A percentile compares a stretch with the other conserved stretches of the same genome.
These are phyloP conservation scores for Phytopythium helicoides DNA, from an alignment of 352 stramenopile species.

Conservation along the genomic window DNA sequence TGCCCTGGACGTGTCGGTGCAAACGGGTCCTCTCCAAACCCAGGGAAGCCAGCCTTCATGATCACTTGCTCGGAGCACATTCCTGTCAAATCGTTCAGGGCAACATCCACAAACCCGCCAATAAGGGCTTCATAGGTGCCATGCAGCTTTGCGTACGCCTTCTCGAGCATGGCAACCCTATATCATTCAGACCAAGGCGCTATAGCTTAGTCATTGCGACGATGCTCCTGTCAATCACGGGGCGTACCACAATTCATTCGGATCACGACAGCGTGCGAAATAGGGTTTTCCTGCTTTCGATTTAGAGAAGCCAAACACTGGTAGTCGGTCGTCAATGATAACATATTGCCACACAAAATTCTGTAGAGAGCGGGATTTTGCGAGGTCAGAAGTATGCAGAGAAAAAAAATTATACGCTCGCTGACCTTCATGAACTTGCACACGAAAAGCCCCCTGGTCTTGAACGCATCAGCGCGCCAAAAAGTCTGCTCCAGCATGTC, in stretches of 20 bases:
- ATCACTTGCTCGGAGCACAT: constrained; percentile 90
- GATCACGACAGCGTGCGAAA: constrained; percentile 80
- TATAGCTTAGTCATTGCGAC: neutral
- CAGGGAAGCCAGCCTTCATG: constrained; percentile 74
- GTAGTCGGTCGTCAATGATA: constrained; percentile 88
- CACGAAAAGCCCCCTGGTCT: constrained; percentile 82
- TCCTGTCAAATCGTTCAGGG: constrained; percentile 88
- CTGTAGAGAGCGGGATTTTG: constrained; percentile 13
- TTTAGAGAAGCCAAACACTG: constrained; percentile 83
- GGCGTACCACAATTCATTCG: constrained; percentile 87
- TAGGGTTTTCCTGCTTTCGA: constrained; percentile 79
- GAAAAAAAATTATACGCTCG: no score
- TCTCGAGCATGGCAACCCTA: constrained; percentile 88
- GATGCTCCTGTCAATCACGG: neutral
- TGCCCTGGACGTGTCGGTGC: constrained; percentile 33
- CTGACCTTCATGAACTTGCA: constrained; percentile 91
- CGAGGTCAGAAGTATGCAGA: no score
- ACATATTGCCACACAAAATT: constrained; percentile 92
- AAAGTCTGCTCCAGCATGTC: constrained; percentile 84
- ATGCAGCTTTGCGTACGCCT: constrained; percentile 93
- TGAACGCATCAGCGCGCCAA: constrained; percentile 68
- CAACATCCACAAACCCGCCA: constrained; percentile 89
- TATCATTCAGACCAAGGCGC: neutral
- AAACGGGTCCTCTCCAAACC: constrained; percentile 73
- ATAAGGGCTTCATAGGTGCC: constrained; percentile 88